phyloP scores from a whole-genome alignment of 2,329 filamentous ascomycete species.

The Penicillium sp. region DNA sequence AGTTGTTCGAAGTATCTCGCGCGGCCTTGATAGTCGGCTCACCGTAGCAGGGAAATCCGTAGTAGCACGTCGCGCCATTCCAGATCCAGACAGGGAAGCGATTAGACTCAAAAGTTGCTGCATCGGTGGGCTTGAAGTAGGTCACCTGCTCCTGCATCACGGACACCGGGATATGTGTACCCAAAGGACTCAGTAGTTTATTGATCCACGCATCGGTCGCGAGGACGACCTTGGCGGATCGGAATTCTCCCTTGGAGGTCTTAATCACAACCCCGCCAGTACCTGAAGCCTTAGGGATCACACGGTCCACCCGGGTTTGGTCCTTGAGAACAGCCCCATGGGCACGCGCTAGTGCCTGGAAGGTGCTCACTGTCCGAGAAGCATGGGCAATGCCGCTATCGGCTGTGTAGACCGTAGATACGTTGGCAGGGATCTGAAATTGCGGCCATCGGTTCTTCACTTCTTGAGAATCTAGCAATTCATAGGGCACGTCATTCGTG shows the following conservation, averaged over 20 bases:
- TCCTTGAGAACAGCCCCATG: constrained; percentile 32
- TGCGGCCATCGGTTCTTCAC: constrained; percentile 32
- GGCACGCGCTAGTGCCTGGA: constrained; percentile 28
- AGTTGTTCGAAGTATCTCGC: constrained; percentile 29
- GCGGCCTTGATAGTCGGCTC: constrained; percentile 37
- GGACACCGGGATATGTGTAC: constrained; percentile 27
- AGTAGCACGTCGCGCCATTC: constrained; percentile 27
- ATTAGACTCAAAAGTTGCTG: constrained; percentile 17
- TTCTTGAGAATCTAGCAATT: constrained; percentile 28
- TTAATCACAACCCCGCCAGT: constrained; percentile 25
- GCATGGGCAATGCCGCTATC: constrained; percentile 36
- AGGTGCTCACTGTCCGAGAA: constrained; percentile 27
- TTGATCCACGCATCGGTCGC: constrained; percentile 35
- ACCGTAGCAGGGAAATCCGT: constrained; percentile 34
- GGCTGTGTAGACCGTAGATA: constrained; percentile 31
- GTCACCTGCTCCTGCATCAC: constrained; percentile 37
- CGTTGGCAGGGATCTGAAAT: constrained; percentile 28
- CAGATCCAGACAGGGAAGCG: constrained; percentile 36
- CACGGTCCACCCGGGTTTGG: constrained; percentile 24
- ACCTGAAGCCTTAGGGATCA: constrained; percentile 21
- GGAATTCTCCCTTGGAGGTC: constrained; percentile 28
- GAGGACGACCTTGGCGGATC: constrained; percentile 30
- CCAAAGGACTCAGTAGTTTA: constrained; percentile 30
- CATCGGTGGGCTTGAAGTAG: constrained; percentile 32
- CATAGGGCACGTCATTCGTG: constrained; percentile 27